Percentiles rank a stretch among this genome's conserved stretches.
phyloP scores from a whole-genome alignment of 75 land plant species.

The Pinus tabuliformis region DNA sequence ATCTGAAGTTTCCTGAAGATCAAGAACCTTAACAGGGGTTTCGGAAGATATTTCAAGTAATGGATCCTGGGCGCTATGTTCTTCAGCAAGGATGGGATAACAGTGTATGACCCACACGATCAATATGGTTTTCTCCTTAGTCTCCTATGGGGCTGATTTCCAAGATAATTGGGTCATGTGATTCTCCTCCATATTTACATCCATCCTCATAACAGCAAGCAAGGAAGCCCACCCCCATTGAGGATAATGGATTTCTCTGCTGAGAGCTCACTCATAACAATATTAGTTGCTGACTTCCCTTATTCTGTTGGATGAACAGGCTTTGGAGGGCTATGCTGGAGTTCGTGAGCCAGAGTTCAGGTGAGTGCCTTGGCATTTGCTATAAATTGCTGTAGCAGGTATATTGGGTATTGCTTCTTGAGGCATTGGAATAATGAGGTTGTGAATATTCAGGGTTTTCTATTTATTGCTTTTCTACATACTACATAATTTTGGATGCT shows the following conservation, averaged over 20 bases:
- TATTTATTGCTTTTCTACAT: no score
- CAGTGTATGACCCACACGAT: constrained; percentile 78
- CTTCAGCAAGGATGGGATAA: constrained; percentile 98
- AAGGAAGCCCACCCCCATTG: constrained; percentile 57
- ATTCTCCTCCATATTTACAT: constrained; percentile 48
- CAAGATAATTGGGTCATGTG: constrained; percentile 58
- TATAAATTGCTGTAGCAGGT: not conserved
- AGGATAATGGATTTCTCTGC: constrained; percentile 81
- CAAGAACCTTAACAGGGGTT: constrained; percentile 22
- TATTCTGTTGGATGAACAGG: constrained; percentile 99
- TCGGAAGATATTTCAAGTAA: constrained; percentile 21
- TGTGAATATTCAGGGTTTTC: not conserved
- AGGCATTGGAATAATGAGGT: not conserved
- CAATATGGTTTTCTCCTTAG: constrained; percentile 84
- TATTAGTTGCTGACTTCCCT: constrained; percentile 89
- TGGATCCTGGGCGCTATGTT: constrained; percentile 94
- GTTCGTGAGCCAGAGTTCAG: constrained; percentile 75
- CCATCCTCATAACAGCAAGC: constrained; percentile 33
- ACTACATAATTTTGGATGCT: no score
- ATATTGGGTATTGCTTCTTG: not conserved
- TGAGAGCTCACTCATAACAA: constrained; percentile 26
- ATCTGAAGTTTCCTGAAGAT: constrained; percentile 28
- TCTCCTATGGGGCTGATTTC: constrained; percentile 61
- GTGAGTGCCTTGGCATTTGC: constrained; percentile 39
- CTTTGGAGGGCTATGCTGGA: constrained; percentile 79